Evolutionary conservation across 2,329 filamentous ascomycete species (phyloP).

Genomic region (Sordariomycetes sp.): DNA sequence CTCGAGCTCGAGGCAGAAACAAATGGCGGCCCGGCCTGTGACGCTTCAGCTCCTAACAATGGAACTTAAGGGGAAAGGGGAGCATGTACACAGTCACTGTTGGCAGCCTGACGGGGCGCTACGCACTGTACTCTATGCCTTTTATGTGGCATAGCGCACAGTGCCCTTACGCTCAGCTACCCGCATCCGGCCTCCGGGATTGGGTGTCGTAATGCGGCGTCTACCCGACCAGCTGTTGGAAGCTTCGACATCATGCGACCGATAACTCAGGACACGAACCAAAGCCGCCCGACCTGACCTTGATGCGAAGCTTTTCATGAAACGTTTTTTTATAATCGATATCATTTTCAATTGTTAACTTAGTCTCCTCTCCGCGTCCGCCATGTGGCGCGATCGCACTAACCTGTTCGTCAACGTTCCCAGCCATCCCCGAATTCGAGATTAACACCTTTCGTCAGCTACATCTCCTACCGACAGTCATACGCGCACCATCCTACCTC

Average conservation of each 20-base stretch:
- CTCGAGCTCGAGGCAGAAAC: not conserved
- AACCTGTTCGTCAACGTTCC: constrained; percentile 64
- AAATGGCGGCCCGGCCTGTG: not conserved
- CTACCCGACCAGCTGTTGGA: not conserved
- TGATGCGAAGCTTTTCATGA: not conserved
- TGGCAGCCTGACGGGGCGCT: no score
- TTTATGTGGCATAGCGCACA: not conserved
- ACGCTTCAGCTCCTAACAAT: no score
- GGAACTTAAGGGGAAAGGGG: no score
- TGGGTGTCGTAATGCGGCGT: constrained; percentile 1
- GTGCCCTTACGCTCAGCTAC: no score
- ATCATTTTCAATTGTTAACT: not conserved
- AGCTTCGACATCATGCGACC: constrained; percentile 1
- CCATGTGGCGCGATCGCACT: constrained; percentile 98
- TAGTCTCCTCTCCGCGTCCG: constrained; percentile 37
- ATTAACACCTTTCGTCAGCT: constrained; percentile 45
- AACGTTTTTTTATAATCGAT: not conserved
- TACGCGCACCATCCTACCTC: constrained; percentile 91
- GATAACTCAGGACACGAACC: not conserved
- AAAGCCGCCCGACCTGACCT: not conserved
- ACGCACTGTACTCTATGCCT: no score
- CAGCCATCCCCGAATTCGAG: constrained; percentile 6
- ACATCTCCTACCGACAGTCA: constrained; percentile 98
- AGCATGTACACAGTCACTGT: constrained; percentile 1
- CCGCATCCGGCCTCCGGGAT: no score